Evolutionary conservation across 2,329 filamentous ascomycete species (phyloP).

Genomic region (Curvularia lunata): DNA sequence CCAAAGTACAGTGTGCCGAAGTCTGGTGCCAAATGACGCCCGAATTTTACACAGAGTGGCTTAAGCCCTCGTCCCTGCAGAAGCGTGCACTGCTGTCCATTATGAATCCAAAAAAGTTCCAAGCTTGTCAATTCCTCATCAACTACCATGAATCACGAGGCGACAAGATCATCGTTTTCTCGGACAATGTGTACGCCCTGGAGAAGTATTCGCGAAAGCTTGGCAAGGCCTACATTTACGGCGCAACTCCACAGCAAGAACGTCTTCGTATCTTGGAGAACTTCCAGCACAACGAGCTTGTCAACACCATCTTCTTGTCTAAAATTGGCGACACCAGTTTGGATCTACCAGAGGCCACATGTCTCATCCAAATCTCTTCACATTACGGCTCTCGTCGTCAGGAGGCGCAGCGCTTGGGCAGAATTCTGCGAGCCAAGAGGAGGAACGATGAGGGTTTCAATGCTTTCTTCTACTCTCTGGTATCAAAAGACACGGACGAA

Average conservation of each 20-base stretch:
- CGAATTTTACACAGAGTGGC: constrained; percentile 95
- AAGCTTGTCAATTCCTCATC: constrained; percentile 97
- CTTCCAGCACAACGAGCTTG: constrained; percentile 88
- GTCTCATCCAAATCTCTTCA: constrained; percentile 94
- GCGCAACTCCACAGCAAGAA: constrained; percentile 83
- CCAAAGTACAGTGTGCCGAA: constrained; percentile 95
- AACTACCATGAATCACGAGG: constrained; percentile 94
- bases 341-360: constrained; percentile 94
- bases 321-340: constrained; percentile 99
- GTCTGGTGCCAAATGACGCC: constrained; percentile 99
- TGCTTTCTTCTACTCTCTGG: constrained; percentile 97
- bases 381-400: constrained; percentile 97
- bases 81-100: constrained; percentile 80
- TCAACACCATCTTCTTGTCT: constrained; percentile 93
- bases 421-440: constrained; percentile 92
- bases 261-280: constrained; percentile 88
- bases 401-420: constrained; percentile 90
- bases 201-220: constrained; percentile 84
- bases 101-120: constrained; percentile 98
- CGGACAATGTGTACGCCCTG: constrained; percentile 93
- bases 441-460: constrained; percentile 98
- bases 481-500: constrained; percentile 95
- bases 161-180: constrained; percentile 98
- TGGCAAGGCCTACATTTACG: constrained; percentile 88
- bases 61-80: constrained; percentile 67